Conservation (phyloP, 371 early-diverging fungal species). For the Choanephora cucurbitarum region DNA sequence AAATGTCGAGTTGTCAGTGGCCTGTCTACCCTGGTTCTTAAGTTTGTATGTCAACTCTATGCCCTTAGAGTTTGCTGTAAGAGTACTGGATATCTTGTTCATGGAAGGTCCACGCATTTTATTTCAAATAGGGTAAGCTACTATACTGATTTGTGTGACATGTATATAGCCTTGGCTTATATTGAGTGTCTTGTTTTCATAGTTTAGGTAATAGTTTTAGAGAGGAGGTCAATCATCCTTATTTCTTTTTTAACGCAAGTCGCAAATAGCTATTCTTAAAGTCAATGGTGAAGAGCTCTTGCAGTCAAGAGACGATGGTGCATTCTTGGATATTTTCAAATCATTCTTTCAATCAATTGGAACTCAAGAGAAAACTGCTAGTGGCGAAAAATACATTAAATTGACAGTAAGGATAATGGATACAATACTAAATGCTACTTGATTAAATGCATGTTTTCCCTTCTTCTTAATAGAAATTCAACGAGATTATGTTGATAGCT, state of each 20-base stretch:
- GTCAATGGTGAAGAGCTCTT: slow-evolving; percentile 89
- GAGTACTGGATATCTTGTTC: slow-evolving; percentile 93
- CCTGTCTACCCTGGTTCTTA: slow-evolving; percentile 96
- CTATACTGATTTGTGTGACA: background rate
- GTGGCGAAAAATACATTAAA: slow-evolving; percentile 49
- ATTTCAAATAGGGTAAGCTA: slow-evolving; percentile 84
- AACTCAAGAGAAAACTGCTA: slow-evolving; percentile 60
- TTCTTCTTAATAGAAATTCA: slow-evolving; percentile 65
- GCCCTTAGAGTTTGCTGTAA: slow-evolving; percentile 84
- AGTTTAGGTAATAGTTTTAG: background rate
- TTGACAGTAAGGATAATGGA: slow-evolving; percentile 46
- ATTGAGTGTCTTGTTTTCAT: background rate
- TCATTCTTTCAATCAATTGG: slow-evolving; percentile 74
- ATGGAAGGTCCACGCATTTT: slow-evolving; percentile 93
- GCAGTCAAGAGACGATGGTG: slow-evolving; percentile 87
- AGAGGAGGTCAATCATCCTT: background rate
- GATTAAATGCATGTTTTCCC: background rate
- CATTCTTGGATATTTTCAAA: slow-evolving; percentile 81
- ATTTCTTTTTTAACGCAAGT: background rate
- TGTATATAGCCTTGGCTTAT: no score
- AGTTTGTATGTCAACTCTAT: slow-evolving; percentile 93
- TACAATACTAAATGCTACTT: background rate
- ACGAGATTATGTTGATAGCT: slow-evolving; percentile 87
- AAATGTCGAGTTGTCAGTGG: slow-evolving; percentile 94
- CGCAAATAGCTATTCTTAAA: slow-evolving; percentile 77